Evolutionary conservation across 164 flowering plant species (phyloP).

Genomic region (Tetrastigma voinierianum): DNA sequence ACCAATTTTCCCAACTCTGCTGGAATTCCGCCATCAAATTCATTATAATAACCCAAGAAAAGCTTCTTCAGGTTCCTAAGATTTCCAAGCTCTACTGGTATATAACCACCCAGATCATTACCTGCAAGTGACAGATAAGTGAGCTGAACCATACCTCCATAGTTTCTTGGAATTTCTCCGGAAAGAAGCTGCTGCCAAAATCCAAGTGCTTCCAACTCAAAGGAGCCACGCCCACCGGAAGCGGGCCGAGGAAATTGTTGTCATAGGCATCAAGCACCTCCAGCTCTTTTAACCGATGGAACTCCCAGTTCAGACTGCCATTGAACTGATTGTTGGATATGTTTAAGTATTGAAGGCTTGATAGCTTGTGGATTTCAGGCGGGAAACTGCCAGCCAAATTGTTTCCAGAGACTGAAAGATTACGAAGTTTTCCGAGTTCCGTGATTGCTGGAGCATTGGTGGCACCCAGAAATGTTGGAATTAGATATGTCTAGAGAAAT

Average conservation of each 20-base stretch:
- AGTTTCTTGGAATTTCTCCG: constrained; percentile 46
- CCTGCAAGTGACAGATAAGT: constrained; percentile 48
- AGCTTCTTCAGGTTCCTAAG: constrained; percentile 51
- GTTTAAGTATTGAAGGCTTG: constrained; percentile 47
- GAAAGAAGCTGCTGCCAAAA: constrained; percentile 62
- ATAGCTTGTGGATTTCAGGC: constrained; percentile 27
- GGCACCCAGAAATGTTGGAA: constrained; percentile 54
- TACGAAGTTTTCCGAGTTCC: constrained; percentile 31
- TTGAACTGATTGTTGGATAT: constrained; percentile 58
- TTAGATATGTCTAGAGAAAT: constrained; percentile 48
- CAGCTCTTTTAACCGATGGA: constrained; percentile 39
- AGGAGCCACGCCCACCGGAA: constrained; percentile 43
- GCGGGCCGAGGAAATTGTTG: constrained; percentile 48
- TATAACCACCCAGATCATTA: constrained; percentile 48
- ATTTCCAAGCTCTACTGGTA: constrained; percentile 60
- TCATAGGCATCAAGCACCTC: constrained; percentile 54
- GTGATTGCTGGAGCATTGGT: constrained; percentile 28
- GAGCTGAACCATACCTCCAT: constrained; percentile 45
- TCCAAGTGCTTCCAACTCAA: constrained; percentile 44
- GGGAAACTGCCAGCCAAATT: constrained; percentile 41
- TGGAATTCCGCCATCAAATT: constrained; percentile 55
- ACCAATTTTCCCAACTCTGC: constrained; percentile 52
- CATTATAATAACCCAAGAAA: constrained; percentile 60
- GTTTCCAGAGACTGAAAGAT: constrained; percentile 47
- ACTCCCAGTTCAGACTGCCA: constrained; percentile 50